Percentiles rank a stretch among this genome's conserved stretches.
Evolutionary conservation across 1,139 yeast genomes (phyloP).

Genomic region (Groenewaldozyma auringiensis): DNA sequence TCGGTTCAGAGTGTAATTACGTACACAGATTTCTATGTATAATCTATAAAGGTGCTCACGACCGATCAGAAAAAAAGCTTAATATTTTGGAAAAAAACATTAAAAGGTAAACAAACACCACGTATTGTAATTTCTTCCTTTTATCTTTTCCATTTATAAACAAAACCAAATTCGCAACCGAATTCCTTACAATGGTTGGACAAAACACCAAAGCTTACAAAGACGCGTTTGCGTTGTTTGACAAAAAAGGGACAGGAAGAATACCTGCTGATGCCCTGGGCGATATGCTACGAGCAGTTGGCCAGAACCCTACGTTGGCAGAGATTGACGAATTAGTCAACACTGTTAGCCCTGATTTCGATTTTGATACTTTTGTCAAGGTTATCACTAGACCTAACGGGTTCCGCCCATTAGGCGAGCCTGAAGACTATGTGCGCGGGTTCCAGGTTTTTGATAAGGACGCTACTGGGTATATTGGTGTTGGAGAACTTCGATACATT

Average conservation of each 20-base stretch:
- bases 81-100: neutral
- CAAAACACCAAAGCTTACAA: conserved; percentile 60
- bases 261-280: conserved; percentile 86
- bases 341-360: conserved; percentile 38
- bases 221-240: conserved; percentile 96
- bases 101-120: conserved; percentile 10
- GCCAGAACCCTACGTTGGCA: conserved; percentile 94
- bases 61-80: too few relatives aligned
- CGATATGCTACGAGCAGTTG: conserved; percentile 91
- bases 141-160: neutral
- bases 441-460: conserved; percentile 98
- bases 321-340: conserved; percentile 72
- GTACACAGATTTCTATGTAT: too few relatives aligned
- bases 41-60: too few relatives aligned
- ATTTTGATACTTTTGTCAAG: conserved; percentile 70
- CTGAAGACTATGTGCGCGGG: conserved; percentile 94
- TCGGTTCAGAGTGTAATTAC: too few relatives aligned
- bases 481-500: conserved; percentile 92
- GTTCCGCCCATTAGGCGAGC: conserved; percentile 82
- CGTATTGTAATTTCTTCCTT: too few relatives aligned
- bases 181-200: neutral
- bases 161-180: neutral
- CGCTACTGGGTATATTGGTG: conserved; percentile 90
- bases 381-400: conserved; percentile 85
- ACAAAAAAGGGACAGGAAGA: conserved; percentile 91